Percentiles rank a stretch among this genome's conserved stretches.
phyloP scores from a whole-genome alignment of 371 early-diverging fungal species.

The Lichtheimia ornata region DNA sequence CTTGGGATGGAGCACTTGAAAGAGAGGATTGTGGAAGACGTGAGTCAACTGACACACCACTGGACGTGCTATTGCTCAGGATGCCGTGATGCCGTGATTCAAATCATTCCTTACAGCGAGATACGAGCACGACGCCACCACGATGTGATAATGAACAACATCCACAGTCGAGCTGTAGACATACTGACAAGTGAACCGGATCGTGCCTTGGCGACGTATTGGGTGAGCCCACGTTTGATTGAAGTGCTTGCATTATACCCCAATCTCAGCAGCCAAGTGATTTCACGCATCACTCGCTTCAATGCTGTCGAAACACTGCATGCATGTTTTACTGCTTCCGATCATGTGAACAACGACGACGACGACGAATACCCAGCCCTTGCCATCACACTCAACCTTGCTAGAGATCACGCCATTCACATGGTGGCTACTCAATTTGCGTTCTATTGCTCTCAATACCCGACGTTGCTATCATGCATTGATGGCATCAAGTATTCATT shows the following conservation, averaged over 20 bases:
- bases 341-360: too few relatives aligned
- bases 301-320: constrained; percentile 25
- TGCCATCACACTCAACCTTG: constrained; percentile 25
- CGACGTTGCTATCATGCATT: constrained; percentile 40
- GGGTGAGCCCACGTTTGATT: constrained; percentile 8
- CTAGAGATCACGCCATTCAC: constrained; percentile 1
- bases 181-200: constrained; percentile 17
- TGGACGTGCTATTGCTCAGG: constrained; percentile 23
- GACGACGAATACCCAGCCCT: background rate
- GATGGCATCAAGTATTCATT: constrained; percentile 45
- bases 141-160: constrained; percentile 8
- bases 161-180: constrained; percentile 1
- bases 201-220: constrained; percentile 10
- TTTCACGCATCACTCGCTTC: constrained; percentile 10
- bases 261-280: constrained; percentile 5
- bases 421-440: constrained; percentile 34
- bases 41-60: constrained; percentile 15
- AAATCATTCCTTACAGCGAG: constrained; percentile 9
- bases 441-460: constrained; percentile 39
- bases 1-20: constrained; percentile 23
- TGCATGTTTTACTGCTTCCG: constrained; percentile 14
- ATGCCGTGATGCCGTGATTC: constrained; percentile 14
- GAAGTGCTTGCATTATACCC: background rate
- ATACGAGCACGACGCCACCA: background rate
- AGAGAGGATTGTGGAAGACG: constrained; percentile 5